Conservation (phyloP, 257 asterid genomes). For the Schizonepeta tenuifolia region DNA sequence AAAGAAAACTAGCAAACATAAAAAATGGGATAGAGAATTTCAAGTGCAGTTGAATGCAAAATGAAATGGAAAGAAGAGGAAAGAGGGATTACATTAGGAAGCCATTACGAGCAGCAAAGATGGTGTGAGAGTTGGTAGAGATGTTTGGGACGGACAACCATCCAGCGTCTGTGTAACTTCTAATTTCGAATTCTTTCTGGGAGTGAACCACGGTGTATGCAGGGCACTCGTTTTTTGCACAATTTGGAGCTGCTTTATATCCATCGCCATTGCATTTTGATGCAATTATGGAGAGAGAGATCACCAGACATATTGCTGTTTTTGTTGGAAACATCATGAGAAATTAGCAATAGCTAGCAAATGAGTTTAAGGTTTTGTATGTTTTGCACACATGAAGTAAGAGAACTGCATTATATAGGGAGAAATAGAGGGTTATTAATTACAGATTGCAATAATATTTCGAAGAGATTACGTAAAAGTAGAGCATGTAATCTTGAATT, state of each 20-base stretch:
- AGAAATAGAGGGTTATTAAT: too few relatives aligned
- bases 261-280: conserved; percentile 6
- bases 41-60: too few relatives aligned
- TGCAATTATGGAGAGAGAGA: not conserved
- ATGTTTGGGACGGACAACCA: not conserved
- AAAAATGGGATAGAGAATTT: too few relatives aligned
- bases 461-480: too few relatives aligned
- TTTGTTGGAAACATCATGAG: not conserved
- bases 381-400: too few relatives aligned
- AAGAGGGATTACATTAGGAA: not conserved
- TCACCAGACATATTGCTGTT: not conserved
- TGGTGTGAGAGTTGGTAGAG: not conserved
- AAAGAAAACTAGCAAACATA: too few relatives aligned
- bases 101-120: not conserved
- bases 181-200: not conserved
- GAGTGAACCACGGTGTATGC: not conserved
- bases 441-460: too few relatives aligned
- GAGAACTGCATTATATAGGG: too few relatives aligned
- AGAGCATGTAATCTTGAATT: too few relatives aligned
- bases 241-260: not conserved
- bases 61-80: too few relatives aligned
- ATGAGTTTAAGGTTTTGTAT: too few relatives aligned
- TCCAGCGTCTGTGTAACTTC: not conserved
- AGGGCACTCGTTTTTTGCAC: not conserved
- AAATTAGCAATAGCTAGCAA: too few relatives aligned